Base-by-base conservation (phyloP, 495 filamentous ascomycete genomes). In the Pseudevernia furfuracea region DNA sequence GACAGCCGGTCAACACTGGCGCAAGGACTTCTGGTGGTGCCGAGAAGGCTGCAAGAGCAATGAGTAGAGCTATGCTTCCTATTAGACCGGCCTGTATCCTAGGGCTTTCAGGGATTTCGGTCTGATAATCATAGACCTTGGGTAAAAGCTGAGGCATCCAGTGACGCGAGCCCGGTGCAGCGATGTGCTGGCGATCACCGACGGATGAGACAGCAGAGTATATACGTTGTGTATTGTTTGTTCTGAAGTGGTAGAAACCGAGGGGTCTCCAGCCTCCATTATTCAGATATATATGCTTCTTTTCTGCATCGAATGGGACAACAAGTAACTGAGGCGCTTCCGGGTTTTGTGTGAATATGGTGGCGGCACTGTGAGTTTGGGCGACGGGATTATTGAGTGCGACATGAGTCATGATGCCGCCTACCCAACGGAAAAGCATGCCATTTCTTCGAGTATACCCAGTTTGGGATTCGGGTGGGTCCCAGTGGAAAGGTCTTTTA, bases 81-180 rank as follows among this genome's bases (percentile, higher is more conserved):
- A 64, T 66, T 1, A 73, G 55, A 19, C 68, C 68, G 1, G 48
- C 63, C 46, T 67, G 63, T 12, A 0, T 34, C 12, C 34, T 39
- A 17, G 17, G 37, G 48, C 46, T 30, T 41, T 2, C 36, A 57
- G 17, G 37, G 48, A 37, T 30, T 41, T 2, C 36, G 49, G 30
- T 0, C 32, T 46, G 21, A 23, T 43, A 62, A 37, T 73, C 28
- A 49, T 71, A 69, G 34, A 32, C 38, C 1, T 4, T 0, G 23
- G 70, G 71, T 6, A 73, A 21, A n/a, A 73, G 61, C 44, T 70
- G 48, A 21, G 59, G 57, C n/a, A 69, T 63, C 68, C 62, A 68
- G 14, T 8, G 5, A 11, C 2, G 11, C n/a, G 58, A 58, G 3
- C 58, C 59, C 25, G 43, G 62, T 21, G 69, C 64, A 43, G 69